Percentiles rank a stretch among this genome's conserved stretches.
Conservation (phyloP, 768 basidiomycete species). For the Tylopilus subfusipes region DNA sequence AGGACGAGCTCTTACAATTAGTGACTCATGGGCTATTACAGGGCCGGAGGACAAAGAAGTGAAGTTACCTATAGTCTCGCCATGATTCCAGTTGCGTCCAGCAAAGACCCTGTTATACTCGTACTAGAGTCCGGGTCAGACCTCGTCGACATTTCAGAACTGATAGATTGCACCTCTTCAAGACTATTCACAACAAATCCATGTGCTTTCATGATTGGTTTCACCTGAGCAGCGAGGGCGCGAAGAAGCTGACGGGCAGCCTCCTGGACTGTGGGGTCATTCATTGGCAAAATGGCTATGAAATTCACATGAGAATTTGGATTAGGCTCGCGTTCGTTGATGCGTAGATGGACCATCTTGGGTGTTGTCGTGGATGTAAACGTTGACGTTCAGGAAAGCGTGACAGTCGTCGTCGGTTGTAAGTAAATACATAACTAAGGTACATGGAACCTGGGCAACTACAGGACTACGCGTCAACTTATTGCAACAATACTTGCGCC, state of each 20-base stretch:
- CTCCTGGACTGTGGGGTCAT: conserved; percentile 46
- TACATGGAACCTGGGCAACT: not conserved
- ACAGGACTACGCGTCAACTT: conserved; percentile 3
- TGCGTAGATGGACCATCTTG: conserved; percentile 65
- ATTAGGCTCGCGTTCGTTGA: conserved; percentile 66
- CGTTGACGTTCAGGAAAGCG: not conserved
- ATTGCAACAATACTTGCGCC: conserved; percentile 21
- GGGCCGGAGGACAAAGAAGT: not conserved
- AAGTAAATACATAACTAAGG: not conserved
- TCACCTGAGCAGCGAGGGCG: conserved; percentile 79
- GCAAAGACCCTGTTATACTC: conserved; percentile 75
- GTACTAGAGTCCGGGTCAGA: conserved; percentile 45
- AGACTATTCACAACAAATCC: conserved; percentile 74
- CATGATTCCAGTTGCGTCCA: conserved; percentile 82
- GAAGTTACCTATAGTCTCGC: conserved; percentile 66
- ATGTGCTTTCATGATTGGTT: conserved; percentile 77
- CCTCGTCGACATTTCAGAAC: not conserved
- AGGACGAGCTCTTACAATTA: conserved; percentile 64
- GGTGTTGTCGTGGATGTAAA: not conserved
- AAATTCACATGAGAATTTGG: conserved; percentile 80
- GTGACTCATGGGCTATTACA: not conserved
- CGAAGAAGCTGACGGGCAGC: conserved; percentile 69
- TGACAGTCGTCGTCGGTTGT: not conserved
- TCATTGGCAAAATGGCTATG: conserved; percentile 53
- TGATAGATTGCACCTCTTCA: conserved; percentile 60